Base-by-base conservation (phyloP, 768 basidiomycete species). In the Trametes cubensis region DNA sequence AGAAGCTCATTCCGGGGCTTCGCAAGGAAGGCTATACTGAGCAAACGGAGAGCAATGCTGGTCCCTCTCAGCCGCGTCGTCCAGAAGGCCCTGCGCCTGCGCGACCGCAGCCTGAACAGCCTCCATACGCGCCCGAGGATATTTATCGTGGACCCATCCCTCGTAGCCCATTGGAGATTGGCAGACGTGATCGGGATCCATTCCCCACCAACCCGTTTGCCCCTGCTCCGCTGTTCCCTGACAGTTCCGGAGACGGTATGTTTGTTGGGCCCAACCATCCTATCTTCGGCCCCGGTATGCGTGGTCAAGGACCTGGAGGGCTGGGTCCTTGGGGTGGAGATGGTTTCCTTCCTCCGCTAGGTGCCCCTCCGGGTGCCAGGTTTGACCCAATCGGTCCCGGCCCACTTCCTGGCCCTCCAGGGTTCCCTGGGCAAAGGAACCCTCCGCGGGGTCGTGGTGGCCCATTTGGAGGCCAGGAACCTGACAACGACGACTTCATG, bases 401-500 rank as follows among this genome's bases (percentile, higher is more conserved):
- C 50, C 70, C 79, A 21, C 76, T 77, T 6, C 91, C 91, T 8
- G 70, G 72, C 55, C 73, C 76, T 23, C 75, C 75, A 0, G 76
- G 72, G 2, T 73, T 79, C 58, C 80, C 82, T 21, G 77, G 77
- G 17, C 67, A 69, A 15, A 64, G 73, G 58, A 60, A 70, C 14
- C 47, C 62, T 55, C 73, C 74, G 14, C 71, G 74, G 11, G 49
- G 68, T 6, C 71, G 73, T 67, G 70, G 74, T 2, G 63, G 63
- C 8, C 63, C 63, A 8, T 56, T 60, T 39, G 63, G 63, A 62
- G 66, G 73, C 65, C 76, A 77, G 56, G 84, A 79, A 42, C 90
- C 92, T 15, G 92, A 93, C 70, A 91, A 91, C 66, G 92, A 94
- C 67, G 92, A 93, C 67, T 90, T 93, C 62, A 86, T 91, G 85